Evolutionary conservation across 2,329 filamentous ascomycete genomes (phyloP), one percentile per base, ranked within the genome.

Genomic region (Diaporthe australafricana): DNA sequence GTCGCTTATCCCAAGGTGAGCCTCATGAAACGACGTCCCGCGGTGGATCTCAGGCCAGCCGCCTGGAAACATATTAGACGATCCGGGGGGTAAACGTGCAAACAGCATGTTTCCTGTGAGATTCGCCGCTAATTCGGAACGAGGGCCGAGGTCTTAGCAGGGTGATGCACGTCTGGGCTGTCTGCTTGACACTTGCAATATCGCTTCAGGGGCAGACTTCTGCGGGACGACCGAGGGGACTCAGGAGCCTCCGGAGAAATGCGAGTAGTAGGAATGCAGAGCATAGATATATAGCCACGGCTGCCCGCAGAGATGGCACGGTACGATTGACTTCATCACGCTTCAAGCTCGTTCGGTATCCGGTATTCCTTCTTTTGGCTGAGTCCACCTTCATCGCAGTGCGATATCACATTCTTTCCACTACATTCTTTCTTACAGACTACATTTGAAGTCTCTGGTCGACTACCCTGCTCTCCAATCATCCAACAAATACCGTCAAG

Each of bases 21-120:
- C 60, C 60, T 63, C 60, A 63, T 63, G 60, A 63, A 63, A 63
- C 60, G 60, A 63, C 60, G 42, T 63, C 60, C 60, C 60, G 60
- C 60, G 60, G 60, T 50, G 60, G 60, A 63, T 35, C 60, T 48
- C 60, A 63, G 60, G 60, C 9, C 42, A 63, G 60, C 20, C 42
- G 42, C 60, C 60, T 63, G 60, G 60, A 63, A 63, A 63, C 60
- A 63, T 63, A 63, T 63, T 63, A 63, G 40, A 38, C 42, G 42
- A 48, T 48, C 60, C 60, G 60, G 42, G 57, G 57, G 42, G 20
- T 63, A 63, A 63, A 63, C 42, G 14, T 63, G 11, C 27, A 63
- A 63, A 63, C 60, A 63, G 42, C 42, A 50, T 48, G 60, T 63
- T 63, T 63, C 42, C 30, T 63, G 60, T 63, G 42, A 63, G 42